Evolutionary conservation across 371 early-diverging fungal genomes (phyloP).

Genomic region (Mucor saturninus): DNA sequence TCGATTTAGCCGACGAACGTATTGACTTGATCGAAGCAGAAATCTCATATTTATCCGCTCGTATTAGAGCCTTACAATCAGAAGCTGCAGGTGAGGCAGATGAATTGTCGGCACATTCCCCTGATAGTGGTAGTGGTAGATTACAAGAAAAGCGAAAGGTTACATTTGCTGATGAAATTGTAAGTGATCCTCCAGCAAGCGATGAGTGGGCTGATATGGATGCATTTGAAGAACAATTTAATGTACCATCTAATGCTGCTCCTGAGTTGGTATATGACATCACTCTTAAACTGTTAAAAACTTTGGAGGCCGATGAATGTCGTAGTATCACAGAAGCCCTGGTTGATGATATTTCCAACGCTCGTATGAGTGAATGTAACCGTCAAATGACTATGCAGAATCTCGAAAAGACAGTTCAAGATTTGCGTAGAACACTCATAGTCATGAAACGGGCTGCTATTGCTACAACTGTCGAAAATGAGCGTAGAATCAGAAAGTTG

Average conservation of each 20-base stretch:
- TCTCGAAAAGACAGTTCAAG: slow-evolving; percentile 73
- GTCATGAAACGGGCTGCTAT: slow-evolving; percentile 85
- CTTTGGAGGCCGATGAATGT: slow-evolving; percentile 72
- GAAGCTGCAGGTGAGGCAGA: slow-evolving; percentile 67
- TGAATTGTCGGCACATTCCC: slow-evolving; percentile 1
- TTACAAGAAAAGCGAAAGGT: slow-evolving; percentile 34
- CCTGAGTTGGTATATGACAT: slow-evolving; percentile 66
- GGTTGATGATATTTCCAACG: slow-evolving; percentile 78
- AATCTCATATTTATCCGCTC: slow-evolving; percentile 73
- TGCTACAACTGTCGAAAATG: slow-evolving; percentile 78
- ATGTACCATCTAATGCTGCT: slow-evolving; percentile 57
- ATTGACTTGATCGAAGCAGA: slow-evolving; percentile 86
- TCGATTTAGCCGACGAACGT: slow-evolving; percentile 80
- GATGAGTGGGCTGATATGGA: slow-evolving; percentile 58
- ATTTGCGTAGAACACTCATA: slow-evolving; percentile 74
- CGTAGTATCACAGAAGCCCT: slow-evolving; percentile 72
- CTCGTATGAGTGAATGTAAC: slow-evolving; percentile 67
- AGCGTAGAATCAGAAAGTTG: slow-evolving; percentile 73
- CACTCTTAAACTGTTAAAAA: slow-evolving; percentile 69
- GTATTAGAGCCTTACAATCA: slow-evolving; percentile 72
- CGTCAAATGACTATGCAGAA: slow-evolving; percentile 65
- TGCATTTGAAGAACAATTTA: slow-evolving; percentile 63
- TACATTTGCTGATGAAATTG: slow-evolving; percentile 55
- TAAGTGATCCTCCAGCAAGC: slow-evolving; percentile 35
- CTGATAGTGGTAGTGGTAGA: slow-evolving; percentile 1